These are phyloP conservation scores for Miamiensis avidus DNA, from an alignment of 169 alveolate species.

Conservation along the genomic window DNA sequence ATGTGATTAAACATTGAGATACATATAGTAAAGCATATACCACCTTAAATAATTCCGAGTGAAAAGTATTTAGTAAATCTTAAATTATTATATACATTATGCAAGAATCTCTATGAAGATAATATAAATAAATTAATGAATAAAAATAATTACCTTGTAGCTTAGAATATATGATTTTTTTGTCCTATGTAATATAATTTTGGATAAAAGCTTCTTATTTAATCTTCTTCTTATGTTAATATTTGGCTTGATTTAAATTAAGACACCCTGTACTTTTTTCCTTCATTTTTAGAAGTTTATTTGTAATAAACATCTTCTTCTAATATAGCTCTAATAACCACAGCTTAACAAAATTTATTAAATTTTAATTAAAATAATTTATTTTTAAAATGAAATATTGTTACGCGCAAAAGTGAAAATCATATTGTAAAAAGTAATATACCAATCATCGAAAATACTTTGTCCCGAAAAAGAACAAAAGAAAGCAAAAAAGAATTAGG, in stretches of 20 bases:
- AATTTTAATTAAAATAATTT: background rate
- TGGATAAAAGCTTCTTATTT: slow-evolving; percentile 45
- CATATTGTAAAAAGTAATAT: slow-evolving; percentile 85
- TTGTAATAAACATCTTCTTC: slow-evolving; percentile 73
- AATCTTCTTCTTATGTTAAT: slow-evolving; percentile 17
- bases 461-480: slow-evolving; percentile 75
- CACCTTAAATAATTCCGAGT: slow-evolving; percentile 57
- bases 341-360: slow-evolving; percentile 47
- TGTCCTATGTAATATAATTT: slow-evolving; percentile 65
- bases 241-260: background rate
- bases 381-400: background rate
- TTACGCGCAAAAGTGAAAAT: slow-evolving; percentile 73
- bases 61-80: slow-evolving; percentile 56
- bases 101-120: background rate
- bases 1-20: slow-evolving; percentile 27
- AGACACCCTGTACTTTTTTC: background rate
- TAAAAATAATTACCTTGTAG: background rate
- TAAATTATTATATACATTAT: background rate
- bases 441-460: slow-evolving; percentile 89
- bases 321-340: slow-evolving; percentile 70
- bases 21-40: slow-evolving; percentile 55
- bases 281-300: background rate
- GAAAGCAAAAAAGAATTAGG: slow-evolving; percentile 78
- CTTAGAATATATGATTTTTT: slow-evolving; percentile 58
- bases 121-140: too few species aligned